Base-by-base conservation (phyloP, 371 early-diverging fungal genomes). In the Haplosporangium sp. region DNA sequence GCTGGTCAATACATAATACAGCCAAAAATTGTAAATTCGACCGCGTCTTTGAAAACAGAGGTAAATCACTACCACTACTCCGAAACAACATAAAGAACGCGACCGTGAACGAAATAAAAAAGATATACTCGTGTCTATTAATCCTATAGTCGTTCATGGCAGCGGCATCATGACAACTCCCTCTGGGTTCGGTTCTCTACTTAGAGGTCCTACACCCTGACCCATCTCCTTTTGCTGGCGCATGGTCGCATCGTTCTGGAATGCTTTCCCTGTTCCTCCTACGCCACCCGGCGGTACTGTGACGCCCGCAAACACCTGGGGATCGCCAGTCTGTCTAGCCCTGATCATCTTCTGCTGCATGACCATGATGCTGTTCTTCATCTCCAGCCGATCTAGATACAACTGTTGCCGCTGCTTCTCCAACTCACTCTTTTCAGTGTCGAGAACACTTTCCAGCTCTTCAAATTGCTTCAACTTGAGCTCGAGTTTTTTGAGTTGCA, bases 381-480 rank as follows among this genome's bases (percentile, higher is more conserved):
- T 73, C 37, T 83, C 81, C 69, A 95, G 80, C 16, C 95, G 90
- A 38, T 96, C 96, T 62, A 87, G 73, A 69, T 91, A 95, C 11
- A 97, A 79, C 59, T 90, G 89, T 59, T 92, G 90, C 18, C 95
- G 89, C 81, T 95, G 95, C 18, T 86, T 83, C 54, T 93, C 94
- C 12, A 98, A 81, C 18, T 95, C 92, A 62, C 87, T 86, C 63
- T 94, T 83, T 81, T 98, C 98, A 41, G 86, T 83, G 61, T 96
- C 97, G 38, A 98, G 73, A 0, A 95, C 83, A 10, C 84, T 86
- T 73, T 97, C 98, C 71, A 98, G 68, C 69, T 96, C 95, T 46
- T 95, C 94, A 74, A 98, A 95, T 63, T 96, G 93, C 59, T 85
- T 86, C 87, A 98, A 89, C 82, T 98, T 98, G 50, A 95, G 82